Evolutionary conservation across 768 basidiomycete genomes (phyloP).

Genomic region (Phaeotremella skinneri): DNA sequence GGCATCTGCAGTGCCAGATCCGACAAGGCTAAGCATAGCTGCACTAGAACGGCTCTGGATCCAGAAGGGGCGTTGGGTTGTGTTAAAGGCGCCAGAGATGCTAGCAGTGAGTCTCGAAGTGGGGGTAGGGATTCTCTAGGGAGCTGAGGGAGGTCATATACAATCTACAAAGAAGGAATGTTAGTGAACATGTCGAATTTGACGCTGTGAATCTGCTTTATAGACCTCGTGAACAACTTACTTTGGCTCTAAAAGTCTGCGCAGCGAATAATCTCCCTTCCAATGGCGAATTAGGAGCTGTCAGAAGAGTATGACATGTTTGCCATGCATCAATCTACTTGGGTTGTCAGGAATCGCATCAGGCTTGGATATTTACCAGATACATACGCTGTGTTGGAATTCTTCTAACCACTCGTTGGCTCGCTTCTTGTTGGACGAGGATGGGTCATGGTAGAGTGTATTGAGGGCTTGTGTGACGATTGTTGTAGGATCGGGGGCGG

Average conservation of each 20-base stretch:
- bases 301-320: constrained; percentile 86
- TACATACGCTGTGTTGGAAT: constrained; percentile 98
- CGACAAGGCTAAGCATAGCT: constrained; percentile 83
- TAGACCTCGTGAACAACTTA: constrained; percentile 52
- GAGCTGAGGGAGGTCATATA: constrained; percentile 90
- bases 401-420: constrained; percentile 96
- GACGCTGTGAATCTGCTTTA: neutral
- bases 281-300: constrained; percentile 69
- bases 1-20: constrained; percentile 82
- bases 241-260: constrained; percentile 94
- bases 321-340: constrained; percentile 89
- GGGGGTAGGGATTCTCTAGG: constrained; percentile 66
- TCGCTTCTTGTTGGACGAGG: constrained; percentile 74
- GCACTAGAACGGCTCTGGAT: constrained; percentile 78
- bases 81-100: constrained; percentile 66
- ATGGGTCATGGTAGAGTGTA: constrained; percentile 59
- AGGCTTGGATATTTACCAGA: neutral
- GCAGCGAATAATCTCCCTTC: constrained; percentile 90
- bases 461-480: constrained; percentile 51
- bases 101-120: constrained; percentile 82
- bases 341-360: neutral
- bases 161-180: constrained; percentile 62
- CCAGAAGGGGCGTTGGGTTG: constrained; percentile 59
- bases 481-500: constrained; percentile 6
- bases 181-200: neutral